Base-by-base conservation (phyloP, 306 rosid species). In the Amphicarpaea edgeworthii region DNA sequence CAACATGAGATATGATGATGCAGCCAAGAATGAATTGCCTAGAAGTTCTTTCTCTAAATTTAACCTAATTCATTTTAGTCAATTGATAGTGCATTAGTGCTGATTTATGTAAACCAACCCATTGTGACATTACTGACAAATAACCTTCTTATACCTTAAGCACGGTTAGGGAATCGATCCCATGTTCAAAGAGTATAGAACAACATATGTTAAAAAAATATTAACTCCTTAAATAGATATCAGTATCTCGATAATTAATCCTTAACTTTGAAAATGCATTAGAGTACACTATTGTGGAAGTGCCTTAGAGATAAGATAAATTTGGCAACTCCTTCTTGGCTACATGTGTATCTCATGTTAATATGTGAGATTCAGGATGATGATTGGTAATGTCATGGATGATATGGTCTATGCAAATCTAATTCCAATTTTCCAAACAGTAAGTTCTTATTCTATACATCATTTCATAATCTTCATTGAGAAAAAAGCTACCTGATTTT, bases 11-110 rank as follows among this genome's bases (percentile, higher is more conserved):
- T 77, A 77, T 41, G 45, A 62, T 61, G 67, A 1, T 77, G 85
- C 85, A 80, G 87, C 87, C 89, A 86, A 86, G 85, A 82, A 80
- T 86, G 89, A 86, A 80, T 86, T 86, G 87, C 87, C 87, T 86
- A 61, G 45, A 81, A 75, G 40, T 20, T 45, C 19, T 38, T 21
- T 81, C 42, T 58, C 38, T 34, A 5, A 5, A 40, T 16, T 30
- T 19, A 12, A 19, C 62, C 63, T 17, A 12, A 15, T 19, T 53
- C 38, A 7, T 12, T 40, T 24, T 51, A 24, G 28, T 26, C 1
- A 2, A 42, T 8, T 24, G 45, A 19, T 20, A 21, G n/a, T 7
- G 41, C 42, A 23, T 14, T 21, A 6, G 6, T 54, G 4, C 1
- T 37, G 1, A 24, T 30, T 3, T 4, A 30, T 28, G 32, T 3